phyloP scores from a whole-genome alignment of 2,329 filamentous ascomycete genomes.

The Nigrospora oryzae region DNA sequence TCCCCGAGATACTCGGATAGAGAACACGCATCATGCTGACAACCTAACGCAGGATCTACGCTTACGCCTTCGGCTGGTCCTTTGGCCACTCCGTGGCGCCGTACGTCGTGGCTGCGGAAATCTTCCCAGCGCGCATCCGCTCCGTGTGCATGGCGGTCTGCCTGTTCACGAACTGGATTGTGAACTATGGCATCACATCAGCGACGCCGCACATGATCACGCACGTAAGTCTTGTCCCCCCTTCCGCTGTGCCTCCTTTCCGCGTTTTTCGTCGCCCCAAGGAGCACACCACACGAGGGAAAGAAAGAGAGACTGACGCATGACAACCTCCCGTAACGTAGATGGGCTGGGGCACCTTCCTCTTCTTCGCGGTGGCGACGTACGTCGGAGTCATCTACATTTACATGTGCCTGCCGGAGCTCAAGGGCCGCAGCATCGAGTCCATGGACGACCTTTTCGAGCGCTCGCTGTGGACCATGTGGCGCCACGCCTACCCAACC shows the following conservation, averaged over 20 bases:
- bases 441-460: conserved; percentile 40
- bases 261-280: conserved; percentile 7
- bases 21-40: conserved; percentile 10
- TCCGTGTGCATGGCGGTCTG: conserved; percentile 19
- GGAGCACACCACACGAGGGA: neutral
- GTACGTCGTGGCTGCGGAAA: conserved; percentile 20
- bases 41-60: conserved; percentile 10
- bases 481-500: conserved; percentile 27
- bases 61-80: conserved; percentile 13
- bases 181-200: conserved; percentile 19
- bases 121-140: conserved; percentile 22
- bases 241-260: too few relatives aligned
- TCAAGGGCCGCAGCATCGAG: conserved; percentile 41
- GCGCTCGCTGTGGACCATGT: conserved; percentile 28
- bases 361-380: conserved; percentile 24
- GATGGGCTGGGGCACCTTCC: conserved; percentile 25
- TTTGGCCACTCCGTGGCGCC: conserved; percentile 16
- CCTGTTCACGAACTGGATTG: conserved; percentile 24
- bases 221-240: too few relatives aligned
- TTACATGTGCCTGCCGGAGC: conserved; percentile 37
- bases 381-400: conserved; percentile 29
- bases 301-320: too few relatives aligned
- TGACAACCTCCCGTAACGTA: neutral
- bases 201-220: conserved; percentile 25
- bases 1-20: neutral